Percentiles rank a stretch among this genome's conserved stretches.
Conservation (phyloP, 345 rosid species). For the Moringa oleifera region DNA sequence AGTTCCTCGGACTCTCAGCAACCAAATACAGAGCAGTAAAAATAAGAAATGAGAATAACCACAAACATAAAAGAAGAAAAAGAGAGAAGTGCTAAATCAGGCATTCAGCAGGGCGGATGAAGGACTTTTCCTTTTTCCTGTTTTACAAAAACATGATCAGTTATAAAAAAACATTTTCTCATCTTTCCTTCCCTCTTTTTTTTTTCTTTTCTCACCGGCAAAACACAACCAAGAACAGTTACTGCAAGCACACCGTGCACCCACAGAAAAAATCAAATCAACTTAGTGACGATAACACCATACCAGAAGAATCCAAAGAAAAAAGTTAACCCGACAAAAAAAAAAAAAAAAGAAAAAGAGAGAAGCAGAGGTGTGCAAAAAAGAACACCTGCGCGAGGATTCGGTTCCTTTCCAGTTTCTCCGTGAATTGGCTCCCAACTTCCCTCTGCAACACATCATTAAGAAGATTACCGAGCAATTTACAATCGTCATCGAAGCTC, state of each 20-base stretch:
- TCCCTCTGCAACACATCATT: slow-evolving; percentile 84
- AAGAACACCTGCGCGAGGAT: slow-evolving; percentile 70
- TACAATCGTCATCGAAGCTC: slow-evolving; percentile 89
- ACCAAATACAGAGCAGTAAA: neutral
- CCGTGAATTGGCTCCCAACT: slow-evolving; percentile 60
- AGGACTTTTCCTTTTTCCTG: neutral
- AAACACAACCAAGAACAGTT: slow-evolving; percentile 4
- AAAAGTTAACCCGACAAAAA: neutral
- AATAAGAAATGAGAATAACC: neutral
- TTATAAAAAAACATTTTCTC: neutral
- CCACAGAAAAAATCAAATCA: neutral
- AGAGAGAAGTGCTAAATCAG: neutral
- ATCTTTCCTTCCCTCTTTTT: neutral
- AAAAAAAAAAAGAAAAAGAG: neutral
- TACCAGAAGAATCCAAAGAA: neutral
- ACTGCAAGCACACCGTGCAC: neutral
- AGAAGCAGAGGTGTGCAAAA: neutral
- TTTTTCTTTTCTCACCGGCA: slow-evolving; percentile 5
- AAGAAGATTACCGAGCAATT: slow-evolving; percentile 77
- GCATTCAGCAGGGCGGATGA: neutral
- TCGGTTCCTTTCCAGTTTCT: slow-evolving; percentile 63
- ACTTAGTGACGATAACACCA: neutral
- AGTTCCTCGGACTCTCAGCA: neutral
- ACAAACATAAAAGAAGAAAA: neutral
- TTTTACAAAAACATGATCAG: neutral